A percentile compares a stretch with the other conserved stretches of the same genome.
Evolutionary conservation across 2,329 filamentous ascomycete species (phyloP).

Genomic region (Aspergillus quadricinctus): DNA sequence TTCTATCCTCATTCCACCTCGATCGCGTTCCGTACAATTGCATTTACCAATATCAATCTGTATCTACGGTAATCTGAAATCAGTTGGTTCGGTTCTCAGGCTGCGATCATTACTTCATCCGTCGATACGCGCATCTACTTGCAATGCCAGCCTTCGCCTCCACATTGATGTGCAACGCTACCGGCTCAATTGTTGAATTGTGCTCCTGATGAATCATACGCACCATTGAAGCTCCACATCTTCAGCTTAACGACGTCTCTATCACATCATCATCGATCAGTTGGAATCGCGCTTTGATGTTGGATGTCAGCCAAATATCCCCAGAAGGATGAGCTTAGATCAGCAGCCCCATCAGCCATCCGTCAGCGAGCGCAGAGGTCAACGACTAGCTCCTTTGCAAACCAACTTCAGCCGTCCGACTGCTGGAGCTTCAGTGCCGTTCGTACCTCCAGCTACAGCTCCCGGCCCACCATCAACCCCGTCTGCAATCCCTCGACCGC

Average conservation of each 20-base stretch:
- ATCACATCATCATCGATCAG: background rate
- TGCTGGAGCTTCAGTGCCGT: conserved; percentile 8
- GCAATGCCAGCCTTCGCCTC: background rate
- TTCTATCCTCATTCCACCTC: background rate
- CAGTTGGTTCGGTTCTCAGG: background rate
- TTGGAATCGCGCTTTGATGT: background rate
- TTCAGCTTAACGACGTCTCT: background rate
- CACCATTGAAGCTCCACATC: background rate
- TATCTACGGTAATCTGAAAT: background rate
- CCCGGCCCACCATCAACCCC: background rate
- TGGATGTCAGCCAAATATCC: background rate
- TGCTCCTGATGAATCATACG: background rate
- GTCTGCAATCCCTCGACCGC: conserved; percentile 13
- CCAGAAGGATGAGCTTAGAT: conserved; percentile 14
- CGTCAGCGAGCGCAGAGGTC: conserved; percentile 36
- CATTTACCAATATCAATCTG: background rate
- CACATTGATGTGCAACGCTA: background rate
- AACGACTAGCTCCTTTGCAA: conserved; percentile 32
- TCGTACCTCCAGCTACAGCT: background rate
- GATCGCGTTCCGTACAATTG: background rate
- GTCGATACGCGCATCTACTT: background rate
- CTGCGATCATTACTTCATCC: background rate
- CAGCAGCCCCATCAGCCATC: conserved; percentile 20
- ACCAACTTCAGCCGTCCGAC: conserved; percentile 34
- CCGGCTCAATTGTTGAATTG: background rate